Conservation (phyloP, 768 basidiomycete genomes). For the Boletus huronensis region DNA sequence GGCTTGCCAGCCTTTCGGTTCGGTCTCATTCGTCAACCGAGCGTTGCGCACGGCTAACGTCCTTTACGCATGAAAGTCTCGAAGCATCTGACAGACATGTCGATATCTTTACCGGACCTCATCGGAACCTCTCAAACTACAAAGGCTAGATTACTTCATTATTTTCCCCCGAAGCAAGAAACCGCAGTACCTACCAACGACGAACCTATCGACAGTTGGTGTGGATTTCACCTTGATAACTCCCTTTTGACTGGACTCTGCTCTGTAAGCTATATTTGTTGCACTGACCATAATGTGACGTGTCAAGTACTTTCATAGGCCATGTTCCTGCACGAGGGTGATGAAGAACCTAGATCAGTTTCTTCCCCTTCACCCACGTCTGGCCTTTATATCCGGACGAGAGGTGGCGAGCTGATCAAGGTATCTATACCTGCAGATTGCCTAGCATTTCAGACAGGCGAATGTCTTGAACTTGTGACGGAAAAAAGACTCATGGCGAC, state of each 20-base stretch:
- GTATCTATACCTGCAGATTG: constrained; percentile 83
- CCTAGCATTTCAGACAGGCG: constrained; percentile 95
- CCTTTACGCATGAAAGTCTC: constrained; percentile 43
- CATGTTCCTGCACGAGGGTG: constrained; percentile 67
- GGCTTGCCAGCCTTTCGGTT: constrained; percentile 92
- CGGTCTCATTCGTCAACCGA: constrained; percentile 6
- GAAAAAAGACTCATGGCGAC: constrained; percentile 80
- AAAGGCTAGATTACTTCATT: constrained; percentile 94
- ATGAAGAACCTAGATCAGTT: constrained; percentile 44
- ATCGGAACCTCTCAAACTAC: constrained; percentile 77
- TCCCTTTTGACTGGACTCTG: constrained; percentile 89
- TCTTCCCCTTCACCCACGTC: constrained; percentile 70
- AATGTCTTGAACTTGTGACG: constrained; percentile 90
- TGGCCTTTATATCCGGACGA: constrained; percentile 88
- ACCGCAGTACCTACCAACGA: constrained; percentile 41
- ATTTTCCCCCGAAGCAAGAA: constrained; percentile 70
- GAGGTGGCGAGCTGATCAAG: constrained; percentile 73
- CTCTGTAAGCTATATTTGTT: constrained; percentile 48
- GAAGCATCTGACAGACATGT: constrained; percentile 57
- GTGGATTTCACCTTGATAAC: constrained; percentile 94
- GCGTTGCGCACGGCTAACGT: not conserved
- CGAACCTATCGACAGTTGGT: constrained; percentile 82
- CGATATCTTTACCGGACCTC: constrained; percentile 65
- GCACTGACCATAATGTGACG: not conserved
- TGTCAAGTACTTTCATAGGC: constrained; percentile 46